Base-by-base conservation (phyloP, 192 early-diverging fungal species). In the Linnemannia hyalina region DNA sequence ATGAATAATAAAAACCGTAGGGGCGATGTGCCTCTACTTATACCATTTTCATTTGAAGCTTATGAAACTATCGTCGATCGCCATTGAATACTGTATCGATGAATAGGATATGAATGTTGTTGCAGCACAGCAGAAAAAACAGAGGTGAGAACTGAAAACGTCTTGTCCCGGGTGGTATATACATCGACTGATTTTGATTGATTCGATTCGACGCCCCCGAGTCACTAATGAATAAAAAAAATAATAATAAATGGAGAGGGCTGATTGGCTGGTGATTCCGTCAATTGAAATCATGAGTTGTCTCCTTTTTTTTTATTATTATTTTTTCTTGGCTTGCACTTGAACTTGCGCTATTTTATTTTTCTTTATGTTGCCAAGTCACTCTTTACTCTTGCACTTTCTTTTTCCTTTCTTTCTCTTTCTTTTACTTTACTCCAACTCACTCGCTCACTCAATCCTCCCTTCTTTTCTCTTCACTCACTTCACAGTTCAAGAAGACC, bases 181-280 rank as follows among this genome's bases (percentile, higher is more conserved):
- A n/a, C 35, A 35, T 35, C 35, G 35, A 35, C 35, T 6, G 55
- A 57, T 9, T 22, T n/a, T 6, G 55, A 26, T 26, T 22, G 20
- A n/a, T 26, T 57, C 9, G 23, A 57, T 57, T 23, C 7, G 55
- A 7, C 55, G 55, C 23, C 55, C 55, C 55, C 55, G 55, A 57
- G 55, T 57, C n/a, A 6, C 0, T 8, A 26, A 7, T 57, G 23
- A 57, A 57, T 57, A 57, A 57, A 18, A 57, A 55, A 55, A 57
- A 57, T 26, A 57, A 57, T 26, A 57, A 57, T 6, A 57, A 57
- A 57, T 23, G n/a, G 6, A 4, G 71, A 42, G 2, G 4, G 18
- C 20, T 73, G 71, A 80, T 80, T 80, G 79, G 79, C 69, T 73
- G 41, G 47, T 42, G 10, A 42, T 63, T 20, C 18, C 18, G 40